phyloP scores from a whole-genome alignment of 1,284 basidiomycete genomes.

The Irpex rosettiformis region DNA sequence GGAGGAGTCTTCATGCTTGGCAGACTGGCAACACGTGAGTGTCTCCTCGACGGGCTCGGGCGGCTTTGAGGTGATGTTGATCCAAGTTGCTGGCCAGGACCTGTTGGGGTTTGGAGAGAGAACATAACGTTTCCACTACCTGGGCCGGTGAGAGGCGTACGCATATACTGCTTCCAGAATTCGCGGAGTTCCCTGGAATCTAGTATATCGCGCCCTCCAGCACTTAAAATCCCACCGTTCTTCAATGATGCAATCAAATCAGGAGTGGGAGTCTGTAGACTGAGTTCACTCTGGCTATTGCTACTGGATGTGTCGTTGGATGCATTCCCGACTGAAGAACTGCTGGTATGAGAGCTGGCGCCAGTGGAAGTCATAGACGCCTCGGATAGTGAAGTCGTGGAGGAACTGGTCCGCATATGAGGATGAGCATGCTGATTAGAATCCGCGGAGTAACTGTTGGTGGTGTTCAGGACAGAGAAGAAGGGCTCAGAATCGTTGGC shows the following conservation, averaged over 20 bases:
- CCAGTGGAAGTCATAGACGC: constrained; percentile 1
- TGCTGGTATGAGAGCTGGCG: constrained; percentile 11
- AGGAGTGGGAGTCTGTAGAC: constrained; percentile 23
- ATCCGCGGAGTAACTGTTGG: not conserved
- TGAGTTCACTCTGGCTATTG: constrained; percentile 10
- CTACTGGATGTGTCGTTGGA: not conserved
- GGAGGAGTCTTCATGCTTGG: constrained; percentile 64
- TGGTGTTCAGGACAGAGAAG: constrained; percentile 40
- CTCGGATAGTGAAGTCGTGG: constrained; percentile 8
- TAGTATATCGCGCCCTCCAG: constrained; percentile 34
- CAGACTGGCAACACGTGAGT: constrained; percentile 58
- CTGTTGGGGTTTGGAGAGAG: constrained; percentile 24
- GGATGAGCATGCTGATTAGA: constrained; percentile 2
- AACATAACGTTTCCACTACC: constrained; percentile 23
- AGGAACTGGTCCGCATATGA: constrained; percentile 4
- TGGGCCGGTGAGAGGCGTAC: constrained; percentile 59
- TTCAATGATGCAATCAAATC: constrained; percentile 24
- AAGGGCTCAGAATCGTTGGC: constrained; percentile 55
- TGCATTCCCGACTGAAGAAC: constrained; percentile 5
- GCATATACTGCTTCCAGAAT: constrained; percentile 74
- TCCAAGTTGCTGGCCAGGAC: constrained; percentile 24
- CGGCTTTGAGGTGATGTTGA: constrained; percentile 13
- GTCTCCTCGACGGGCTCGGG: constrained; percentile 29
- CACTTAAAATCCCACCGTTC: constrained; percentile 17
- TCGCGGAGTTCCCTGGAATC: constrained; percentile 61